Conservation (phyloP, 2,329 filamentous ascomycete genomes). For the Neofusicoccum sp. region DNA sequence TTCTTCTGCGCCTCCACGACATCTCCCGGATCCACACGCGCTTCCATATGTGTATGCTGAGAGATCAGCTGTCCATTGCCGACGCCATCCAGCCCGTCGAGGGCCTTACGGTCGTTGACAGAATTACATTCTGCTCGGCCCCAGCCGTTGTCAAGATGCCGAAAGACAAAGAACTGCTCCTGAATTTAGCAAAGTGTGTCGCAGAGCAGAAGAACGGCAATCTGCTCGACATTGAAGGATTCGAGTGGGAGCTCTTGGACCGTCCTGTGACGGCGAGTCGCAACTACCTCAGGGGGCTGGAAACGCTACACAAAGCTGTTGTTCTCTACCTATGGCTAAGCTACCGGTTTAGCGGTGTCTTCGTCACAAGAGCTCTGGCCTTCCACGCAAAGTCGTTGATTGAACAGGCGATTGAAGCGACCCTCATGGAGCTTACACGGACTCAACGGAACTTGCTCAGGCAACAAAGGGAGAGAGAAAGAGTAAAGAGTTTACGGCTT, state of each 20-base stretch:
- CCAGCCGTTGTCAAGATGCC: constrained; percentile 61
- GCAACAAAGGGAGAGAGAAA: neutral
- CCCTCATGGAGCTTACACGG: constrained; percentile 24
- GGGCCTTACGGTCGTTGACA: constrained; percentile 67
- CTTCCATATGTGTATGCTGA: constrained; percentile 69
- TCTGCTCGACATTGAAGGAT: constrained; percentile 66
- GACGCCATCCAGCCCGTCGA: constrained; percentile 71
- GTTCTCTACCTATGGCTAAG: constrained; percentile 91
- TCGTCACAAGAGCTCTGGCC: constrained; percentile 71
- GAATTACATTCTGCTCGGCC: constrained; percentile 70
- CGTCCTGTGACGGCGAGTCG: constrained; percentile 43
- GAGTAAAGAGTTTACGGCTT: neutral
- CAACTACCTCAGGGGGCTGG: constrained; percentile 66
- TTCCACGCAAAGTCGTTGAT: constrained; percentile 76
- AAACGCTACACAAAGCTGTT: constrained; percentile 76
- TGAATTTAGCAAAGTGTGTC: constrained; percentile 67
- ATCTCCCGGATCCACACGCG: constrained; percentile 61
- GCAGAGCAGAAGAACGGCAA: constrained; percentile 65
- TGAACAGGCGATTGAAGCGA: constrained; percentile 70
- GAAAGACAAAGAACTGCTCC: constrained; percentile 52
- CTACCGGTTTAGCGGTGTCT: constrained; percentile 81
- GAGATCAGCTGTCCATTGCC: constrained; percentile 64
- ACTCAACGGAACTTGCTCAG: neutral
- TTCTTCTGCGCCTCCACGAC: constrained; percentile 72
- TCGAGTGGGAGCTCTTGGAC: constrained; percentile 75